Evolutionary conservation across 495 filamentous ascomycete species (phyloP).

Genomic region (Neurospora hispaniola): DNA sequence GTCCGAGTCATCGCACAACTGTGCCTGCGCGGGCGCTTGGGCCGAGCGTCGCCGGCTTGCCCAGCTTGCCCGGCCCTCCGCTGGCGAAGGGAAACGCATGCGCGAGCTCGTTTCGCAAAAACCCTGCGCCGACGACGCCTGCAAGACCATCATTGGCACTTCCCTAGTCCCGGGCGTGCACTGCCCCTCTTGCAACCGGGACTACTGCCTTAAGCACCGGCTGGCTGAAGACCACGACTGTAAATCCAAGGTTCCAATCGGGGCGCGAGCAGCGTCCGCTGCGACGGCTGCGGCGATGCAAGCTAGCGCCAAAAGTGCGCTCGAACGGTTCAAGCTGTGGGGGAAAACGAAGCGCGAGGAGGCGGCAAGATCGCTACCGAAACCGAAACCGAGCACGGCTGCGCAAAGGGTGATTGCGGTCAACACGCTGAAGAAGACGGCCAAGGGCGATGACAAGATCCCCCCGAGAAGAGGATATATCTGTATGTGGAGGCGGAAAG

Average conservation of each 20-base stretch:
- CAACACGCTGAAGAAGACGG: conserved; percentile 68
- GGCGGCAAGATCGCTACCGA: conserved; percentile 38
- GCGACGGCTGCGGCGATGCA: conserved; percentile 34
- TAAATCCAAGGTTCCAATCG: conserved; percentile 50
- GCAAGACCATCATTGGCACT: conserved; percentile 82
- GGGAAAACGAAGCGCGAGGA: conserved; percentile 37
- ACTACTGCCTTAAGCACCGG: conserved; percentile 90
- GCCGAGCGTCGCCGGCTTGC: conserved; percentile 56
- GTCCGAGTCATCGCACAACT: conserved; percentile 73
- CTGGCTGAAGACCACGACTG: conserved; percentile 84
- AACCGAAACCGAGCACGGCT: conserved; percentile 48
- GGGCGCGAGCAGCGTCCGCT: conserved; percentile 39
- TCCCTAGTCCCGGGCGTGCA: conserved; percentile 65
- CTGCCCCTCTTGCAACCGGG: conserved; percentile 66
- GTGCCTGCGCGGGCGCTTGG: conserved; percentile 77
- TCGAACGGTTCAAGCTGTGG: conserved; percentile 51
- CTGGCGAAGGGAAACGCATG: conserved; percentile 33
- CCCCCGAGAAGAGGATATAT: conserved; percentile 75
- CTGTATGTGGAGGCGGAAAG: conserved; percentile 78
- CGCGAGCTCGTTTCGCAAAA: conserved; percentile 33
- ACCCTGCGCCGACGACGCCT: conserved; percentile 58
- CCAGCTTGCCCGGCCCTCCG: conserved; percentile 32
- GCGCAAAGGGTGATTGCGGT: conserved; percentile 51
- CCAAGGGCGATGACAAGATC: conserved; percentile 79
- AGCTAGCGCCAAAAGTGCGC: conserved; percentile 52